Conservation (phyloP, 2,329 filamentous ascomycete genomes). For the Neofusicoccum parvum region DNA sequence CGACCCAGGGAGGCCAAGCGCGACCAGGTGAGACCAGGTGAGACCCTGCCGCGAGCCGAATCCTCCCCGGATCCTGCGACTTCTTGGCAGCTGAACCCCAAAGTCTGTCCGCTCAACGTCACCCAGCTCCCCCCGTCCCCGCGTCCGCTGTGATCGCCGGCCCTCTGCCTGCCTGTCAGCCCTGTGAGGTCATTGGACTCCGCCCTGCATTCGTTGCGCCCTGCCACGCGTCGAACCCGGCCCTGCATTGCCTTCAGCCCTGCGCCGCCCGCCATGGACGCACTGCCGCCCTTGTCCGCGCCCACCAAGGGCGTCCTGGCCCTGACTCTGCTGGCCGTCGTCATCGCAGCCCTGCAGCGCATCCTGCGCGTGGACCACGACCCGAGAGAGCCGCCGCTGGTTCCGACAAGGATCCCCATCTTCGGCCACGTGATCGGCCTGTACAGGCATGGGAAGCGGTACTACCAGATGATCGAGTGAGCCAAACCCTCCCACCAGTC, state of each 20-base stretch:
- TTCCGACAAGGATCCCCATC: conserved; percentile 46
- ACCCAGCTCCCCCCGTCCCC: not conserved
- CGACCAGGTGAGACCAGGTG: no score
- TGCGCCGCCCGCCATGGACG: not conserved
- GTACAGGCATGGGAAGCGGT: conserved; percentile 36
- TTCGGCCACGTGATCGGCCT: conserved; percentile 52
- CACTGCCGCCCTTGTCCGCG: no score
- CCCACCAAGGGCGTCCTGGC: not conserved
- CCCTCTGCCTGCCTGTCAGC: not conserved
- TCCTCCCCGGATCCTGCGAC: no score
- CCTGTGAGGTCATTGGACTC: not conserved
- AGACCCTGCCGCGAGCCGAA: no score
- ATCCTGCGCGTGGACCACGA: conserved; percentile 20
- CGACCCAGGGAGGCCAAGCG: no score
- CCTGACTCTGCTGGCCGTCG: not conserved
- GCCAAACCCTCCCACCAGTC: conserved; percentile 3
- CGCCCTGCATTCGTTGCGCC: not conserved
- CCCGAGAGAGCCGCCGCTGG: conserved; percentile 46
- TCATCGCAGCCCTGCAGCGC: not conserved
- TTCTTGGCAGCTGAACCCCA: no score
- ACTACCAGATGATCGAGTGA: conserved; percentile 44
- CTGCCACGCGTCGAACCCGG: no score
- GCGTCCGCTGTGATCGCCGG: no score
- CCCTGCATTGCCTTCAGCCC: no score
- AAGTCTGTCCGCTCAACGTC: not conserved